These are phyloP conservation scores for Epicoccum sorghinum DNA, from an alignment of 2,329 filamentous ascomycete species.

Conservation along the genomic window DNA sequence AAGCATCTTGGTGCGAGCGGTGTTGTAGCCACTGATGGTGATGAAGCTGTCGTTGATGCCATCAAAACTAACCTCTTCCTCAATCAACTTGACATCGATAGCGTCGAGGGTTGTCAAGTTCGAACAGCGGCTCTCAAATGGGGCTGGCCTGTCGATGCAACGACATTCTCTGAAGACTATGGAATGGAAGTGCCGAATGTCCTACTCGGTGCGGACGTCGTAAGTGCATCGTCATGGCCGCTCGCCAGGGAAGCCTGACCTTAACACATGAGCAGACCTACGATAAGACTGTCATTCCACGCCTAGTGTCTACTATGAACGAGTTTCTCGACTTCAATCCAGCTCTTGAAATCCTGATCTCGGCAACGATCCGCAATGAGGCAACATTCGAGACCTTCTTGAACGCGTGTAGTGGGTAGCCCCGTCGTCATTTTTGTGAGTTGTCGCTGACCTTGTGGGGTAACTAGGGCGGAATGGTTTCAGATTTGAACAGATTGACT, in stretches of 20 bases:
- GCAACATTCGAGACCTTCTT: slow-evolving; percentile 71
- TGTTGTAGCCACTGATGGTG: slow-evolving; percentile 75
- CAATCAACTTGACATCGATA: slow-evolving; percentile 65
- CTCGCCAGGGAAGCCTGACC: slow-evolving; percentile 15
- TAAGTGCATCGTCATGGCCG: slow-evolving; percentile 41
- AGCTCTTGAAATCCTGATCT: slow-evolving; percentile 65
- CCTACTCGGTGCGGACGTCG: slow-evolving; percentile 75
- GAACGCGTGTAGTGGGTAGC: slow-evolving; percentile 59
- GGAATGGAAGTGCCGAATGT: slow-evolving; percentile 61
- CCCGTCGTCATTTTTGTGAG: slow-evolving; percentile 39
- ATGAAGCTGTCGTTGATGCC: slow-evolving; percentile 71
- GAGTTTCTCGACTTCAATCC: slow-evolving; percentile 66
- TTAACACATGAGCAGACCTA: slow-evolving; percentile 63
- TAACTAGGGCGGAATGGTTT: slow-evolving; percentile 46
- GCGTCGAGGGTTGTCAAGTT: slow-evolving; percentile 41
- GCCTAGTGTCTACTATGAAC: slow-evolving; percentile 68
- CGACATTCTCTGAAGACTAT: slow-evolving; percentile 62
- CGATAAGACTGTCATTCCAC: slow-evolving; percentile 67
- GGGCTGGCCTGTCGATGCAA: slow-evolving; percentile 65
- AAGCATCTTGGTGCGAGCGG: slow-evolving; percentile 66
- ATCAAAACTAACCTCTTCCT: slow-evolving; percentile 71
- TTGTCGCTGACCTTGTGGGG: slow-evolving; percentile 46
- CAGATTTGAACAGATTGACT: slow-evolving; percentile 39
- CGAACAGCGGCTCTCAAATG: slow-evolving; percentile 65
- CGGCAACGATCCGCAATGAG: slow-evolving; percentile 73